Percentiles rank a stretch among this genome's conserved stretches.
Evolutionary conservation across 352 stramenopile species (phyloP).

Genomic region (Phytopythium vexans): DNA sequence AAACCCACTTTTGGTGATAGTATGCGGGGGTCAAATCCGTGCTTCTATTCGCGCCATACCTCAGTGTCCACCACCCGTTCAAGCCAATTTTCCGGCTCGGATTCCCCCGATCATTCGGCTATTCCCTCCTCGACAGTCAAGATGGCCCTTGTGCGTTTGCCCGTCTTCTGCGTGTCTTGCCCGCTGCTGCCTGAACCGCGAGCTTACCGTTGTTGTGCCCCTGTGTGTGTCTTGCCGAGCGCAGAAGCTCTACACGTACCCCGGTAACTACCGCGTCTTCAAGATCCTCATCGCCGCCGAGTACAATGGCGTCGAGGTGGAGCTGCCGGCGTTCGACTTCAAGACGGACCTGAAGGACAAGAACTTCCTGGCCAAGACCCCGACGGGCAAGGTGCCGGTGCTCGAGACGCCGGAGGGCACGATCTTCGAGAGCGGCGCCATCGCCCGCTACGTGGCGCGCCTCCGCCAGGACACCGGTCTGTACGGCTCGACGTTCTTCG

Average conservation of each 20-base stretch:
- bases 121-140: conserved; percentile 13
- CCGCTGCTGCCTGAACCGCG: too few relatives aligned
- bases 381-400: conserved; percentile 82
- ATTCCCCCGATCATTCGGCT: too few relatives aligned
- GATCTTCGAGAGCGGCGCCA: conserved; percentile 91
- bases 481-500: conserved; percentile 87
- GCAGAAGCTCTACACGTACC: conserved; percentile 87
- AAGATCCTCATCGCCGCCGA: conserved; percentile 94
- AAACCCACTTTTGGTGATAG: too few relatives aligned
- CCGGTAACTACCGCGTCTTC: conserved; percentile 91
- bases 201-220: not conserved
- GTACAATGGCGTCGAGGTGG: conserved; percentile 88
- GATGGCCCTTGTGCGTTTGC: conserved; percentile 13
- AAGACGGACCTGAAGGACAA: conserved; percentile 51
- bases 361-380: conserved; percentile 84
- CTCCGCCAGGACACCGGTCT: conserved; percentile 87
- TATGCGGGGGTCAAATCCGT: too few relatives aligned
- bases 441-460: conserved; percentile 90
- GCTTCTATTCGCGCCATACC: too few relatives aligned
- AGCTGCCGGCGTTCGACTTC: conserved; percentile 76
- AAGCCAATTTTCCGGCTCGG: too few relatives aligned
- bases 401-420: conserved; percentile 85
- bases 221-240: not conserved
- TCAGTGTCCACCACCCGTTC: too few relatives aligned
- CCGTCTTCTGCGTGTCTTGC: too few relatives aligned